These are phyloP conservation scores for Suillus ampliporus DNA, from an alignment of 768 basidiomycete species.

Conservation along the genomic window DNA sequence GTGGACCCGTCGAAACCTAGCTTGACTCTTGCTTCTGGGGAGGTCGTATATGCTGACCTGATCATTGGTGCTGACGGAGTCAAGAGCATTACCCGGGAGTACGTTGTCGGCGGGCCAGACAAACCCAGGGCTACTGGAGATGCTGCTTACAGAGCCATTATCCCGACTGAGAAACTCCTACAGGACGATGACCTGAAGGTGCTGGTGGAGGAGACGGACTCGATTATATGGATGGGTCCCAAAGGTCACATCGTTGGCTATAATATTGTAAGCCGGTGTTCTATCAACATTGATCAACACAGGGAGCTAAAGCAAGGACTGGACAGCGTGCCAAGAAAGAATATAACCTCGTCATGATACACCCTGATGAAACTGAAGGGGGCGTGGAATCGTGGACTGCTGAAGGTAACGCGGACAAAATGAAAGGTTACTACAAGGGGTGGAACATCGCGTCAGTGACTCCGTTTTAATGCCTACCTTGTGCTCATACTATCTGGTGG, in stretches of 20 bases:
- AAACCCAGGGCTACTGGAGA: conserved; percentile 63
- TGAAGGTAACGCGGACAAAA: conserved; percentile 49
- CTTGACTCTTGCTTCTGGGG: conserved; percentile 49
- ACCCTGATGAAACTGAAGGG: conserved; percentile 43
- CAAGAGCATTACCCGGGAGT: conserved; percentile 55
- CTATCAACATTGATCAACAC: neutral
- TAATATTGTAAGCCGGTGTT: conserved; percentile 42
- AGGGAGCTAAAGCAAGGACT: neutral
- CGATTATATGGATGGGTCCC: conserved; percentile 68
- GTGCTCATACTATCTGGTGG: conserved; percentile 10
- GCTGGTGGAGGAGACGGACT: conserved; percentile 56
- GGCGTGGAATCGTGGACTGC: conserved; percentile 48
- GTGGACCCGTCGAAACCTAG: conserved; percentile 38
- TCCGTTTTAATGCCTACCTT: neutral
- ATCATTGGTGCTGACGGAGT: conserved; percentile 59
- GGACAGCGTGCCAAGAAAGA: conserved; percentile 42
- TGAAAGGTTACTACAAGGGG: conserved; percentile 50
- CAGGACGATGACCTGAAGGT: conserved; percentile 55
- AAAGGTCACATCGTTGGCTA: conserved; percentile 52
- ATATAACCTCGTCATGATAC: conserved; percentile 53
- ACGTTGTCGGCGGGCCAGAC: conserved; percentile 53
- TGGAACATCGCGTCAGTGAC: conserved; percentile 53
- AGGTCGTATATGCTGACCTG: conserved; percentile 48
- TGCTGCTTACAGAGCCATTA: conserved; percentile 62
- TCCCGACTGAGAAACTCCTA: conserved; percentile 51